phyloP scores from a whole-genome alignment of 1,284 basidiomycete genomes.

The Thecaphora thlaspeos region DNA sequence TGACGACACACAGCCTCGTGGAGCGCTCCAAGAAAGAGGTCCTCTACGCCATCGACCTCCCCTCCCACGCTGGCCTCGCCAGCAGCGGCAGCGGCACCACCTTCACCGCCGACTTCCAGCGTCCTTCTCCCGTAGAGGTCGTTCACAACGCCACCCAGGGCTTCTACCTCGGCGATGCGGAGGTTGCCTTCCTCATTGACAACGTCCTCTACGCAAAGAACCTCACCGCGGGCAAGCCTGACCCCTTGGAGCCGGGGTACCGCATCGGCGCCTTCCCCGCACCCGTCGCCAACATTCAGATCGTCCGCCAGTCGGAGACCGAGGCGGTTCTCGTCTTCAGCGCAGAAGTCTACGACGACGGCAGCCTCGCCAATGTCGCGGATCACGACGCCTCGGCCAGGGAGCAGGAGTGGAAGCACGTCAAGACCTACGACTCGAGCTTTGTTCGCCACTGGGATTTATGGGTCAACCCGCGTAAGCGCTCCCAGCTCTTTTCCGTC shows the following conservation, averaged over 20 bases:
- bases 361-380: conserved; percentile 19
- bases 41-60: conserved; percentile 1
- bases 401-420: conserved; percentile 18
- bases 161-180: conserved; percentile 1
- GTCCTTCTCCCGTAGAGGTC: neutral
- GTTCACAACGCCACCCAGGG: conserved; percentile 1
- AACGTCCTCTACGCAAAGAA: conserved; percentile 5
- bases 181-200: conserved; percentile 3
- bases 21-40: neutral
- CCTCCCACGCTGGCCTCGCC: too few species aligned
- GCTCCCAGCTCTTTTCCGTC: conserved; percentile 34
- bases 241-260: neutral
- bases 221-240: neutral
- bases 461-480: conserved; percentile 24
- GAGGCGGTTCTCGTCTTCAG: conserved; percentile 25
- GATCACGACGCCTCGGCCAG: conserved; percentile 12
- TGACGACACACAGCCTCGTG: neutral
- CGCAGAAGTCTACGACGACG: conserved; percentile 39
- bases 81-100: too few species aligned
- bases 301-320: neutral
- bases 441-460: conserved; percentile 43
- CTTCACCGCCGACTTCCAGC: too few species aligned
- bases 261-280: conserved; percentile 10
- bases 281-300: conserved; percentile 4
- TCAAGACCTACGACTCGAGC: conserved; percentile 24